These are phyloP conservation scores for Termitomyces sp. DNA, from an alignment of 768 basidiomycete genomes.

Conservation along the genomic window DNA sequence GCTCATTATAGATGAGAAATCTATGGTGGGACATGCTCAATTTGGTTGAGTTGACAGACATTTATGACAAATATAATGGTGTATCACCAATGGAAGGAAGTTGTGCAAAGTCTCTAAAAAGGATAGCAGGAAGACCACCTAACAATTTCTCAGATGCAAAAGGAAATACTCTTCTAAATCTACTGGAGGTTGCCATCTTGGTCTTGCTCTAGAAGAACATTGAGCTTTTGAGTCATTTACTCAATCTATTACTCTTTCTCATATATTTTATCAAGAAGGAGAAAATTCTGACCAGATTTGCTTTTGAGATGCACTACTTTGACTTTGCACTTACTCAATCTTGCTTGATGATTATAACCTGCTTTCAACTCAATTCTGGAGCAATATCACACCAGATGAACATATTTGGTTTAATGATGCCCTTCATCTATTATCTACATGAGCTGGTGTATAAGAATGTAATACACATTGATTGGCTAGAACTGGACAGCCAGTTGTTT, in stretches of 20 bases:
- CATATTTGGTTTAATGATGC: neutral
- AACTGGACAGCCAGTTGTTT: neutral
- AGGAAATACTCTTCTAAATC: conserved; percentile 6
- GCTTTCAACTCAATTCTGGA: neutral
- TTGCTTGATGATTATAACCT: neutral
- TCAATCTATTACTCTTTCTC: neutral
- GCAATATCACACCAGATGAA: neutral
- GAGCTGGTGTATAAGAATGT: neutral
- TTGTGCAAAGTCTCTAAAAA: too few species aligned
- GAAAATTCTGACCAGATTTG: neutral
- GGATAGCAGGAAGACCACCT: conserved; percentile 15
- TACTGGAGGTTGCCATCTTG: neutral
- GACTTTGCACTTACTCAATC: neutral
- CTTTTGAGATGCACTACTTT: neutral
- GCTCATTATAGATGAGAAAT: conserved; percentile 23
- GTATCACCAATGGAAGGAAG: too few species aligned
- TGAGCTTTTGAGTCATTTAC: neutral
- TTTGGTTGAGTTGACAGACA: conserved; percentile 16
- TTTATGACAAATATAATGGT: conserved; percentile 4
- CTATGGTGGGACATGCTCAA: conserved; percentile 19
- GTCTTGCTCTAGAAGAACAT: neutral
- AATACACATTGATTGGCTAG: neutral
- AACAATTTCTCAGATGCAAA: too few species aligned
- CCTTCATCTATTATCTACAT: neutral
- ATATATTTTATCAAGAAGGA: neutral